Percentiles rank a stretch among this genome's conserved stretches.
Conservation (phyloP, 2,329 filamentous ascomycete species). For the Hysterium pulicare region DNA sequence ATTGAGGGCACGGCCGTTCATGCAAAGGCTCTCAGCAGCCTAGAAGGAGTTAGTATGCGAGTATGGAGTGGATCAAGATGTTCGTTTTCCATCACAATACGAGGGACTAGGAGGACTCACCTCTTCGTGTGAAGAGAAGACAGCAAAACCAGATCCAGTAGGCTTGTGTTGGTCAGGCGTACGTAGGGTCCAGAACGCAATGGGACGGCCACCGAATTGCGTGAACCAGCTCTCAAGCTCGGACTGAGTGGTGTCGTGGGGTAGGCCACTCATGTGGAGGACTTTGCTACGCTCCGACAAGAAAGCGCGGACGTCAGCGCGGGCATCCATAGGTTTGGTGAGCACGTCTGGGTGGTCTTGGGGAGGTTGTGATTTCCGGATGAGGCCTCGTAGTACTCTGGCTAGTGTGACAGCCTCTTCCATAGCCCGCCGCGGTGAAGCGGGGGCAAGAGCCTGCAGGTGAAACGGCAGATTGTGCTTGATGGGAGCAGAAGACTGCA, state of each 20-base stretch:
- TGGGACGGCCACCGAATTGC: constrained; percentile 94
- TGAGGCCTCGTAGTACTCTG: constrained; percentile 84
- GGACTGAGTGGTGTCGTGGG: constrained; percentile 96
- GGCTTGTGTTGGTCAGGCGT: constrained; percentile 99
- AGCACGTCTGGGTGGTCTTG: constrained; percentile 94
- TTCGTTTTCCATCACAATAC: not conserved
- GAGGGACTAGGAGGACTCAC: constrained; percentile 59
- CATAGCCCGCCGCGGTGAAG: constrained; percentile 92
- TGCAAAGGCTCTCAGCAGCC: constrained; percentile 97
- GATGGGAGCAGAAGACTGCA: constrained; percentile 95
- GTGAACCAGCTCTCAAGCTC: constrained; percentile 99
- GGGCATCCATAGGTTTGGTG: constrained; percentile 91
- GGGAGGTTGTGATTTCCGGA: constrained; percentile 91
- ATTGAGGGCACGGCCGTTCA: constrained; percentile 97
- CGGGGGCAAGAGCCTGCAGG: constrained; percentile 89
- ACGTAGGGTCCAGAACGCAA: constrained; percentile 97
- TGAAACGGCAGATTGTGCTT: constrained; percentile 99
- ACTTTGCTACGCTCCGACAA: constrained; percentile 96
- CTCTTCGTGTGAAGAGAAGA: constrained; percentile 99
- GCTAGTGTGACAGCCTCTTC: constrained; percentile 95
- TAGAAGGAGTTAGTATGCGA: constrained; percentile 34
- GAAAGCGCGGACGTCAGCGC: constrained; percentile 94
- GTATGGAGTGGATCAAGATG: not conserved
- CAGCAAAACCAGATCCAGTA: constrained; percentile 96
- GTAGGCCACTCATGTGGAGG: constrained; percentile 93